phyloP scores from a whole-genome alignment of 2,329 filamentous ascomycete species.

The Diaporthe sp. region DNA sequence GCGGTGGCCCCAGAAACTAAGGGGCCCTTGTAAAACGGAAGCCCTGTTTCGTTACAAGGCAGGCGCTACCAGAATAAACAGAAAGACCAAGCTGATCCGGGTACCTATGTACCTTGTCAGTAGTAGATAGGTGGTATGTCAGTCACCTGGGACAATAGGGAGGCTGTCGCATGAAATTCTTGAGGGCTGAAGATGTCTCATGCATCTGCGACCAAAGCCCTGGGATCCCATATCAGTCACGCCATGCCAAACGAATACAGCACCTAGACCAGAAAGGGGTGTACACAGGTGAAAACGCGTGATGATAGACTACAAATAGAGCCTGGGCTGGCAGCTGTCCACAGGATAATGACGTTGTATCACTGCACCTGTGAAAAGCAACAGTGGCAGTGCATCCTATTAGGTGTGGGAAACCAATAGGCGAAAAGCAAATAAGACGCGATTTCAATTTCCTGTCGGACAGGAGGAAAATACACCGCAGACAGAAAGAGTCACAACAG shows the following conservation, averaged over 20 bases:
- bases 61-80: conserved; percentile 18
- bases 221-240: conserved; percentile 20
- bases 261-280: conserved; percentile 18
- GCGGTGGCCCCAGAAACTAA: not conserved
- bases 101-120: not conserved
- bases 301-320: not conserved
- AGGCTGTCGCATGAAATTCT: conserved; percentile 24
- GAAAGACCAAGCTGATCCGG: not conserved
- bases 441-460: conserved; percentile 1
- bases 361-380: conserved; percentile 28
- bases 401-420: conserved; percentile 2
- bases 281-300: not conserved
- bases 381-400: conserved; percentile 35
- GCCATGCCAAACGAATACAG: conserved; percentile 12
- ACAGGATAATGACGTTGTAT: conserved; percentile 33
- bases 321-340: conserved; percentile 24
- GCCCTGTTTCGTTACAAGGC: conserved; percentile 30
- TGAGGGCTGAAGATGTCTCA: conserved; percentile 23
- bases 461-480: not conserved
- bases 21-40: conserved; percentile 23
- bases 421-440: not conserved
- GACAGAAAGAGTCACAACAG: not conserved
- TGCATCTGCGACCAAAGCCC: conserved; percentile 23
- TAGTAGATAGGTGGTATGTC: not conserved
- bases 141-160: conserved; percentile 26